Conservation (phyloP, 805 yeast genomes). For the Saccharomyces kudriavzevii region DNA sequence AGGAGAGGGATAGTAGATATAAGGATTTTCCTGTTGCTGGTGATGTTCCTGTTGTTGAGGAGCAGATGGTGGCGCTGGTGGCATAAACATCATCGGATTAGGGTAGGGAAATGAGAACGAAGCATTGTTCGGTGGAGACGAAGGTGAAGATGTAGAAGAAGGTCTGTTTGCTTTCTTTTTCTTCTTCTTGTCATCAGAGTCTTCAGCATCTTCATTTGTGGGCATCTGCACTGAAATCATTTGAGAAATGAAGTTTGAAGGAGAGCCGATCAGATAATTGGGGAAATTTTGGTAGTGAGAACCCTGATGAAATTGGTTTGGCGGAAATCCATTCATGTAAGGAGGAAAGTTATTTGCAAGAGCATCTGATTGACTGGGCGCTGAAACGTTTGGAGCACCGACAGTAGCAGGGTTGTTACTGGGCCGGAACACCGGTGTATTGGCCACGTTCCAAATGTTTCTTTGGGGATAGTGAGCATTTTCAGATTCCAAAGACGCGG, state of each 20-base stretch:
- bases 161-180: neutral
- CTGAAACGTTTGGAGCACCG: neutral
- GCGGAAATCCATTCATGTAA: neutral
- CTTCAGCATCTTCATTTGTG: neutral
- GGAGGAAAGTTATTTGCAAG: neutral
- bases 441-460: slow-evolving; percentile 25
- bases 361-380: neutral
- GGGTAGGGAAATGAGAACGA: slow-evolving; percentile 4
- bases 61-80: slow-evolving; percentile 7
- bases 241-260: slow-evolving; percentile 1
- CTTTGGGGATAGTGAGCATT: slow-evolving; percentile 2
- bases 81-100: slow-evolving; percentile 6
- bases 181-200: neutral
- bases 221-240: slow-evolving; percentile 1
- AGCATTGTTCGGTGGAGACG: slow-evolving; percentile 3
- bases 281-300: slow-evolving; percentile 1
- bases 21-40: slow-evolving; percentile 8
- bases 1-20: slow-evolving; percentile 4
- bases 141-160: neutral
- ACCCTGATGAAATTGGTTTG: neutral
- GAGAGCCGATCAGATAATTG: neutral
- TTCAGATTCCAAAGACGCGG: neutral
- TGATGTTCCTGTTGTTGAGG: neutral
- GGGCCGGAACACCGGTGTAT: slow-evolving; percentile 25
- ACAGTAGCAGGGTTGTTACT: neutral